Evolutionary conservation across 2,329 filamentous ascomycete genomes (phyloP).

Genomic region (Cercospora sesami): DNA sequence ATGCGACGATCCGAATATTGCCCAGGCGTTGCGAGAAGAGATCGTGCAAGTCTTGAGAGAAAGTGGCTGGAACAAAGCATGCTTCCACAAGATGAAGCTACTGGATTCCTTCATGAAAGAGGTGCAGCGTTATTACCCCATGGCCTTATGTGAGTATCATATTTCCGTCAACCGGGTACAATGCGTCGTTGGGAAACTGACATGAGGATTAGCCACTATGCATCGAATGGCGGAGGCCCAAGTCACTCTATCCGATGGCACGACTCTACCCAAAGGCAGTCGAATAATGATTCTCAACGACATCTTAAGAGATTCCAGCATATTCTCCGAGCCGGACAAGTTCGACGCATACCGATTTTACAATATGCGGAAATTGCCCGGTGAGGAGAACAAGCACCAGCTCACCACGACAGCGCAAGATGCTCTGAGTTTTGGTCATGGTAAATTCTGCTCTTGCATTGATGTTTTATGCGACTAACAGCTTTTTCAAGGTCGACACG

Average conservation of each 20-base stretch:
- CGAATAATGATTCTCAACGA: neutral
- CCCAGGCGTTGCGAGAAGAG: neutral
- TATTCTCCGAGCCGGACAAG: neutral
- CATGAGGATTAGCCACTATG: neutral
- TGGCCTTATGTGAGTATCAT: neutral
- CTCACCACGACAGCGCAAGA: neutral
- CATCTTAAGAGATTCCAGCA: neutral
- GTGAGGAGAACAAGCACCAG: neutral
- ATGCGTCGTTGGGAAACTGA: neutral
- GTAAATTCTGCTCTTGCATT: too few species aligned
- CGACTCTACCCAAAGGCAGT: neutral
- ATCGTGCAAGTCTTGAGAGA: conserved; percentile 12
- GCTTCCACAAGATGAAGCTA: conserved; percentile 26
- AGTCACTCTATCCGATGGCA: neutral
- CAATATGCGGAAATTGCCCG: neutral
- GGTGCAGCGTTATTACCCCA: conserved; percentile 23
- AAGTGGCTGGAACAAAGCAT: conserved; percentile 25
- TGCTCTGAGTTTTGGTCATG: neutral
- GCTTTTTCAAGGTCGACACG: too few species aligned
- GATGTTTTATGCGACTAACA: too few species aligned
- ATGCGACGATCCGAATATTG: neutral
- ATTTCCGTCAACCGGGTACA: neutral
- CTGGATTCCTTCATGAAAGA: conserved; percentile 38
- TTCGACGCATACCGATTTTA: neutral
- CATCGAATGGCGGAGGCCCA: neutral